These are phyloP conservation scores for Telopea speciosissima DNA, from an alignment of 177 flowering plant genomes.

Conservation along the genomic window DNA sequence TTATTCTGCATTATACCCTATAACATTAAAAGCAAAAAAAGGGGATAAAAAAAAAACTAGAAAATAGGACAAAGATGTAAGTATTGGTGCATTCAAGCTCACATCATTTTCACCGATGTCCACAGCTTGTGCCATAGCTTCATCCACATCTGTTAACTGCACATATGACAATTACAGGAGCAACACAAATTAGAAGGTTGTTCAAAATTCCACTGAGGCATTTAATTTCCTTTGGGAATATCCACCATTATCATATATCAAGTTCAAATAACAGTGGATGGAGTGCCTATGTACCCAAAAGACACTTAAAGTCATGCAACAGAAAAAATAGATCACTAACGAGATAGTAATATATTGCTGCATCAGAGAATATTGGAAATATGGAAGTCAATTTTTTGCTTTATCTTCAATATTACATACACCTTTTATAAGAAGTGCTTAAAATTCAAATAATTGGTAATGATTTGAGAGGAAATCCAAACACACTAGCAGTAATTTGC, in stretches of 20 bases:
- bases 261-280: not conserved
- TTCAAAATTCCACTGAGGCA: not conserved
- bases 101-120: constrained; percentile 97
- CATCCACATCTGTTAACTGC: constrained; percentile 78
- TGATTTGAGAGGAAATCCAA: not conserved
- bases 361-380: not conserved
- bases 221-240: not conserved
- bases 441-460: not conserved
- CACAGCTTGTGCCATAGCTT: constrained; percentile 93
- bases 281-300: too few species aligned
- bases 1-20: not conserved
- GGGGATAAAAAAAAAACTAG: not conserved
- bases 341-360: too few species aligned
- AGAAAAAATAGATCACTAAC: too few species aligned
- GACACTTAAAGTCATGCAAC: too few species aligned
- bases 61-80: too few species aligned
- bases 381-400: not conserved
- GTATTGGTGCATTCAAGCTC: constrained; percentile 21
- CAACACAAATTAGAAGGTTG: not conserved
- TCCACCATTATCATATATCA: not conserved
- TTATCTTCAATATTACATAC: too few species aligned
- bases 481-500: not conserved
- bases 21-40: not conserved
- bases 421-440: not conserved
- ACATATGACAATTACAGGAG: constrained; percentile 10